These are phyloP conservation scores for Hirschioporus abietinus DNA, from an alignment of 768 basidiomycete species.

Conservation along the genomic window DNA sequence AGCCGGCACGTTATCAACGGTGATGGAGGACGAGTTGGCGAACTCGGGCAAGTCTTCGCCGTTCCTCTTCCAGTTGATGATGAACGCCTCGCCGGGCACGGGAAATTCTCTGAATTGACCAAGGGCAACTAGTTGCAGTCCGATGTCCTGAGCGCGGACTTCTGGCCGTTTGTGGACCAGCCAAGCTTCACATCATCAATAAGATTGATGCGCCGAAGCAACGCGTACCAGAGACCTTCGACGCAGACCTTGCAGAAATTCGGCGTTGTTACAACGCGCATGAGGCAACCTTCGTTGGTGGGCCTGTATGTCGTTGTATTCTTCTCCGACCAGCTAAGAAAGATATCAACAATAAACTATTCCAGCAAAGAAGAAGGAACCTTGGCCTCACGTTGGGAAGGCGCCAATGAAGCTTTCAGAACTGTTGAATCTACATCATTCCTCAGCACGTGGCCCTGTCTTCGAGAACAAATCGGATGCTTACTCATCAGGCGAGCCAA, in stretches of 20 bases:
- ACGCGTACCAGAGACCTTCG: conserved; percentile 68
- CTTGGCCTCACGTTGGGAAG: conserved; percentile 61
- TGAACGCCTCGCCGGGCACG: conserved; percentile 42
- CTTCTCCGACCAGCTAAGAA: conserved; percentile 50
- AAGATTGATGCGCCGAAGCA: conserved; percentile 53
- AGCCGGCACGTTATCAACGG: conserved; percentile 19
- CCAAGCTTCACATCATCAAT: conserved; percentile 47
- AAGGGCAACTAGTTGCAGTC: conserved; percentile 53
- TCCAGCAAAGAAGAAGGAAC: background rate
- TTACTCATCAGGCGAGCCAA: conserved; percentile 57
- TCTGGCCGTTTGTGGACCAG: conserved; percentile 25
- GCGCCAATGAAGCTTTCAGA: conserved; percentile 55
- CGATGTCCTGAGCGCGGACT: conserved; percentile 27
- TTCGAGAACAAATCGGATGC: conserved; percentile 17
- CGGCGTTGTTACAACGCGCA: conserved; percentile 66
- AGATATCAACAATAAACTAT: background rate
- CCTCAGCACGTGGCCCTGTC: conserved; percentile 1
- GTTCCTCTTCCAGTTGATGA: conserved; percentile 51
- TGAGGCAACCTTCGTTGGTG: conserved; percentile 77
- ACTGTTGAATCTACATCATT: conserved; percentile 47
- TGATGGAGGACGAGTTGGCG: conserved; percentile 47
- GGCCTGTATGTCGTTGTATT: conserved; percentile 73
- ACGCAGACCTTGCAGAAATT: conserved; percentile 72
- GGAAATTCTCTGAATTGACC: conserved; percentile 43
- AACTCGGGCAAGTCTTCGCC: conserved; percentile 37